phyloP scores from a whole-genome alignment of 2,329 filamentous ascomycete genomes.

The Fusarium hostae region DNA sequence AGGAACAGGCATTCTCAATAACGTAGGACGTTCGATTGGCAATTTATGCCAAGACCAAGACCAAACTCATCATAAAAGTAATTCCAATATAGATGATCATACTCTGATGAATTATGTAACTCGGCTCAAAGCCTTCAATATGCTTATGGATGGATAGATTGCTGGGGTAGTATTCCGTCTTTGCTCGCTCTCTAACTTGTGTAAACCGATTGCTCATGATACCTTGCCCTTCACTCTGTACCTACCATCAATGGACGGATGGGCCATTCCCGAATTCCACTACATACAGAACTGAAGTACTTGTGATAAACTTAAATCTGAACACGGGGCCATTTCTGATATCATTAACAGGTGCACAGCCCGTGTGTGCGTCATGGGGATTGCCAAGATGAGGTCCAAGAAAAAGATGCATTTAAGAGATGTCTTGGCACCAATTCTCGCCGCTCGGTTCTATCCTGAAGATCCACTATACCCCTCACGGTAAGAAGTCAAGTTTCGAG shows the following conservation, averaged over 20 bases:
- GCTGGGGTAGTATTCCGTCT: neutral
- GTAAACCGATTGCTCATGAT: slow-evolving; percentile 3
- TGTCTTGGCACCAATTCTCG: slow-evolving; percentile 6
- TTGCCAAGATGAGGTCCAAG: slow-evolving; percentile 12
- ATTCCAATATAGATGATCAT: neutral
- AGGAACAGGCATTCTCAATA: neutral
- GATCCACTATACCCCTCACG: slow-evolving; percentile 1
- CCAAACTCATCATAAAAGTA: neutral
- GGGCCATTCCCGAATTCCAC: neutral
- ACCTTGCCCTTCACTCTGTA: neutral
- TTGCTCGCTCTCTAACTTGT: neutral
- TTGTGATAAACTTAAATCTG: neutral
- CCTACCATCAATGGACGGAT: neutral
- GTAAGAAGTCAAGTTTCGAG: neutral
- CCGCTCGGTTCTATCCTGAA: slow-evolving; percentile 1
- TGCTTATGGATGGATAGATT: neutral
- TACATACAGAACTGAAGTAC: neutral
- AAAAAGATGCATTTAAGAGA: slow-evolving; percentile 8
- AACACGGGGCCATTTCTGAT: slow-evolving; percentile 1
- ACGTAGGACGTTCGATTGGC: neutral
- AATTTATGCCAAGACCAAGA: neutral
- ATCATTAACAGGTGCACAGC: slow-evolving; percentile 3
- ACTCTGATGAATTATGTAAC: neutral
- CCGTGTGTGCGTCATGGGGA: slow-evolving; percentile 8
- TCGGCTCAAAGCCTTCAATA: neutral